Conservation (phyloP, 352 stramenopile species). For the Pythium utonaiense region DNA sequence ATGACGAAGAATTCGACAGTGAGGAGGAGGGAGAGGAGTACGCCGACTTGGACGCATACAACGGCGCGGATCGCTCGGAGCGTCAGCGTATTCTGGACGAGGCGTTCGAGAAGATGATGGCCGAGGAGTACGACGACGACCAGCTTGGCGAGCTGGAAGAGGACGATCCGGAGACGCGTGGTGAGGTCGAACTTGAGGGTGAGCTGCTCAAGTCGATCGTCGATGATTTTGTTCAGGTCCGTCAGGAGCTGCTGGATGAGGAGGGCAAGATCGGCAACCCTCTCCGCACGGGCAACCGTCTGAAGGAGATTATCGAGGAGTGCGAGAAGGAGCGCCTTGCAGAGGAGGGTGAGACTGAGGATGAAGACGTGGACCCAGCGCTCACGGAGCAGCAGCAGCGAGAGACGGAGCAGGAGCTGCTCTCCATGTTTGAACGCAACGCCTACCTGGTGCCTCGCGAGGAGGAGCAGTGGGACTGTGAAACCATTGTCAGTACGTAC, state of each 20-base stretch:
- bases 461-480: constrained; percentile 92
- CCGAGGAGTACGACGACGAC: constrained; percentile 83
- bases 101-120: constrained; percentile 80
- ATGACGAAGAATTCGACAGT: constrained; percentile 52
- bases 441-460: constrained; percentile 60
- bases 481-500: constrained; percentile 98
- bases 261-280: constrained; percentile 81
- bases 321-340: constrained; percentile 54
- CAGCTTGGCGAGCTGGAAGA: constrained; percentile 76
- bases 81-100: constrained; percentile 86
- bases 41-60: constrained; percentile 31
- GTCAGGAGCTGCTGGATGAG: constrained; percentile 67
- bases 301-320: constrained; percentile 74
- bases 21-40: constrained; percentile 81
- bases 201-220: constrained; percentile 66
- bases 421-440: constrained; percentile 54
- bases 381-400: constrained; percentile 27
- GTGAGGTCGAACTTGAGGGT: constrained; percentile 66
- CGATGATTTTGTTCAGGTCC: constrained; percentile 65
- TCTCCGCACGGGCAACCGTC: constrained; percentile 53
- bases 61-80: constrained; percentile 51
- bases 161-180: constrained; percentile 66
- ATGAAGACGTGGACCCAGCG: constrained; percentile 34
- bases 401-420: constrained; percentile 32
- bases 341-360: constrained; percentile 59